A percentile compares a stretch with the other conserved stretches of the same genome.
Evolutionary conservation across 1,284 basidiomycete species (phyloP).

Genomic region (Irpex sp.): DNA sequence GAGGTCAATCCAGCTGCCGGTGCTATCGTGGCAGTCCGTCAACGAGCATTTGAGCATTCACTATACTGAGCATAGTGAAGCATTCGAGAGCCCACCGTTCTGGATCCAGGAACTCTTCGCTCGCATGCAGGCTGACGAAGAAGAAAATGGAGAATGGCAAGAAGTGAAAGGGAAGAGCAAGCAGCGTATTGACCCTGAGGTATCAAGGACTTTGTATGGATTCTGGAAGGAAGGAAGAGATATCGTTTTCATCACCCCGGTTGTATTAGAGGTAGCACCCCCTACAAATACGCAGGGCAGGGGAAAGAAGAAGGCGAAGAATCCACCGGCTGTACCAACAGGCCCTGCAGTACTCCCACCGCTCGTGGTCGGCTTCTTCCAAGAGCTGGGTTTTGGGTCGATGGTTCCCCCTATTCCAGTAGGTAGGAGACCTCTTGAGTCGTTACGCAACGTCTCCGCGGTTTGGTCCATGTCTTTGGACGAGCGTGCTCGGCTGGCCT

Average conservation of each 20-base stretch:
- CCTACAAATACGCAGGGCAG: background rate
- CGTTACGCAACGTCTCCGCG: constrained; percentile 5
- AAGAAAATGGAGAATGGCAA: constrained; percentile 18
- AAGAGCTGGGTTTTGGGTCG: constrained; percentile 15
- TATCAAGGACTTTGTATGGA: constrained; percentile 16
- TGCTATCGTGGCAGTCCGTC: constrained; percentile 14
- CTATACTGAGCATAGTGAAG: constrained; percentile 15
- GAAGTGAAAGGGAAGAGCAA: constrained; percentile 10
- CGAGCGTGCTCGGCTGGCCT: constrained; percentile 17
- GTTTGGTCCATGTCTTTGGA: constrained; percentile 22
- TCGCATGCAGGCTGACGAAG: constrained; percentile 12
- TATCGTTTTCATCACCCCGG: constrained; percentile 17
- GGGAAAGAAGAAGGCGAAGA: background rate
- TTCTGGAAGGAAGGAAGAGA: constrained; percentile 20
- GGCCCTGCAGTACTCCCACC: background rate
- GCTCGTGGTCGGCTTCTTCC: constrained; percentile 13
- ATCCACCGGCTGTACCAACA: too few relatives aligned
- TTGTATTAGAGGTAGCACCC: background rate
- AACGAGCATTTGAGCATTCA: constrained; percentile 16
- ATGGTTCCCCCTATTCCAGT: constrained; percentile 15
- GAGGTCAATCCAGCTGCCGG: constrained; percentile 19
- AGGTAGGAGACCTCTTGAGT: constrained; percentile 6
- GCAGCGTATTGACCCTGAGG: background rate
- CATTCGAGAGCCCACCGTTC: constrained; percentile 17
- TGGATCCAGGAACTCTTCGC: constrained; percentile 19